These are phyloP conservation scores for Saxispiralis lemnorum DNA, from an alignment of 495 filamentous ascomycete species.

Conservation along the genomic window DNA sequence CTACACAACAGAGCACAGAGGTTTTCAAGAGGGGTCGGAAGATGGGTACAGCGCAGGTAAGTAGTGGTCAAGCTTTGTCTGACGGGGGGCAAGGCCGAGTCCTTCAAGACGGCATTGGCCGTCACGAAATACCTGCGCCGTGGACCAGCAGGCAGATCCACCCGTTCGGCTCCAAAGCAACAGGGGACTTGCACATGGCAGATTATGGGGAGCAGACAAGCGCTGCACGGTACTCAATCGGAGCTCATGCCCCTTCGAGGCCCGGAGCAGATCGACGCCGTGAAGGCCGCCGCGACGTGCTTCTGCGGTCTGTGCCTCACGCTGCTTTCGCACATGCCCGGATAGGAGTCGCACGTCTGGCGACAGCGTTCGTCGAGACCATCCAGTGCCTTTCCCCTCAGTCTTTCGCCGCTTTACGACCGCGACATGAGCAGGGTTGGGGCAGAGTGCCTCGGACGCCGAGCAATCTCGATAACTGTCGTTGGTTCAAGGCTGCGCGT, in stretches of 20 bases:
- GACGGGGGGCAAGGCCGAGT: not conserved
- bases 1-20: conserved; percentile 1
- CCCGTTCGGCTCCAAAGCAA: conserved; percentile 1
- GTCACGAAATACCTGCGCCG: not conserved
- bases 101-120: conserved; percentile 1
- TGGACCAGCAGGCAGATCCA: conserved; percentile 1
- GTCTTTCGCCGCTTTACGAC: too few relatives aligned
- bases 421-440: too few relatives aligned
- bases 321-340: too few relatives aligned
- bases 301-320: too few relatives aligned
- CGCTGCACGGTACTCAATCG: conserved; percentile 10
- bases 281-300: not conserved
- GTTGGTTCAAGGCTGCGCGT: too few relatives aligned
- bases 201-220: not conserved
- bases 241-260: conserved; percentile 5
- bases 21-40: not conserved
- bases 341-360: too few relatives aligned
- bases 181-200: not conserved
- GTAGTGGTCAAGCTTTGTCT: too few relatives aligned
- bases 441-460: too few relatives aligned
- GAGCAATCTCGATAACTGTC: too few relatives aligned
- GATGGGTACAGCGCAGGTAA: too few relatives aligned
- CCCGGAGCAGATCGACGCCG: conserved; percentile 4
- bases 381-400: too few relatives aligned
- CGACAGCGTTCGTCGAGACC: too few relatives aligned